Evolutionary conservation across 371 early-diverging fungal species (phyloP), one percentile per base, ranked within the genome.

Genomic region (Lichtheimia corymbifera): DNA sequence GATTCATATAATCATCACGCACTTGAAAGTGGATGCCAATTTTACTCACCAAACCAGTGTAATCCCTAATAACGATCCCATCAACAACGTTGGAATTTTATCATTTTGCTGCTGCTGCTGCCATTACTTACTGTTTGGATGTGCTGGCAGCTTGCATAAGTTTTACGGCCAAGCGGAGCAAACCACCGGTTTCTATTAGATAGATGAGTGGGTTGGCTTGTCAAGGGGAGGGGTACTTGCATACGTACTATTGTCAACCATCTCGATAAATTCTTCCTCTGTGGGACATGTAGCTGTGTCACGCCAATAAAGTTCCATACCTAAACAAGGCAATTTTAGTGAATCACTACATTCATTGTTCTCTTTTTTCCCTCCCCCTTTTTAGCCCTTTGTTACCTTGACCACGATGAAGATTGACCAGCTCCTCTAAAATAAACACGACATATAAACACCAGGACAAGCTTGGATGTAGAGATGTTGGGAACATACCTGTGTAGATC

Each of bases 21-120:
- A 98, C 91, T 79, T 97, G 99, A 63, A 92, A 98, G 58, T 92
- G 92, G 30, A 92, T 88, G 4, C 98, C 99, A 43, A 98, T 85
- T 54, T 91, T 69, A 66, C 93, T 87, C 1, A 96, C 96, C 54
- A 98, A 76, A 2, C 72, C 79, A 11, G 92, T 87, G 67, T 85
- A 95, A 61, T 97, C 92, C 9, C 81, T 80, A 55, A 44, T 49
- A 55, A 44, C 45, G 49, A 55, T 55, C 25, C 5, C n/a, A 28
- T 47, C 20, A 18, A 20, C 11, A 47, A 18, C 47, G 17, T 18
- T 7, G 18, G n/a, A 4, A 22, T 5, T 40, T 7, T 25, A 24
- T 17, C 24, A 18, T 9, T 41, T 14, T 4, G 17, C 5, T n/a
- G 13, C 22, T 9, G 20, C 5, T 4, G 17, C 5, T n/a, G 13